phyloP scores from a whole-genome alignment of 2,329 filamentous ascomycete genomes.

The Penicillium sumatraense region DNA sequence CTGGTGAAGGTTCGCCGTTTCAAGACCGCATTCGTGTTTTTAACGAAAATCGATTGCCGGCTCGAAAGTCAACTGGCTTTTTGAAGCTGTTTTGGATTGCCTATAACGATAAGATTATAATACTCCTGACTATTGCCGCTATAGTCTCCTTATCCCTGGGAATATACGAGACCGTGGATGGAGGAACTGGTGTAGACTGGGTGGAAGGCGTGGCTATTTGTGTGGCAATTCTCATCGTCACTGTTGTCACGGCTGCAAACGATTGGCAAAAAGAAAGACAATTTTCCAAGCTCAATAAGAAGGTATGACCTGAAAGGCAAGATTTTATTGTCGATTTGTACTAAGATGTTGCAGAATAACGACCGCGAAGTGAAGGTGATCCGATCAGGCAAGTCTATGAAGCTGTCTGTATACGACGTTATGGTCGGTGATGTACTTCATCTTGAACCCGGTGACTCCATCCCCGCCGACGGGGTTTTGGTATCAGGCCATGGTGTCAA shows the following conservation, averaged over 20 bases:
- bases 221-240: slow-evolving; percentile 68
- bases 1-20: slow-evolving; percentile 41
- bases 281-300: slow-evolving; percentile 65
- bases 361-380: slow-evolving; percentile 69
- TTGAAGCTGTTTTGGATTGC: slow-evolving; percentile 68
- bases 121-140: slow-evolving; percentile 70
- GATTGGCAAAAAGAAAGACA: slow-evolving; percentile 72
- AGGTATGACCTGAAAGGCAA: slow-evolving; percentile 34
- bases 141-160: slow-evolving; percentile 71
- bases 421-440: slow-evolving; percentile 72
- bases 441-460: slow-evolving; percentile 70
- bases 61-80: slow-evolving; percentile 66
- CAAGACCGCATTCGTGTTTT: slow-evolving; percentile 65
- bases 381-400: slow-evolving; percentile 66
- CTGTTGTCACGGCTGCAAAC: slow-evolving; percentile 65
- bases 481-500: slow-evolving; percentile 69
- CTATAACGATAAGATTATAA: slow-evolving; percentile 75
- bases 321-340: not conserved
- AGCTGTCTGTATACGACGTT: slow-evolving; percentile 69
- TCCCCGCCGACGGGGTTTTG: slow-evolving; percentile 73
- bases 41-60: slow-evolving; percentile 65
- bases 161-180: slow-evolving; percentile 67
- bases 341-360: slow-evolving; percentile 57
- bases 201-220: slow-evolving; percentile 70
- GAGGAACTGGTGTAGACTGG: slow-evolving; percentile 61